Conservation (phyloP, 345 rosid genomes). For the Boechera divaricarpa region DNA sequence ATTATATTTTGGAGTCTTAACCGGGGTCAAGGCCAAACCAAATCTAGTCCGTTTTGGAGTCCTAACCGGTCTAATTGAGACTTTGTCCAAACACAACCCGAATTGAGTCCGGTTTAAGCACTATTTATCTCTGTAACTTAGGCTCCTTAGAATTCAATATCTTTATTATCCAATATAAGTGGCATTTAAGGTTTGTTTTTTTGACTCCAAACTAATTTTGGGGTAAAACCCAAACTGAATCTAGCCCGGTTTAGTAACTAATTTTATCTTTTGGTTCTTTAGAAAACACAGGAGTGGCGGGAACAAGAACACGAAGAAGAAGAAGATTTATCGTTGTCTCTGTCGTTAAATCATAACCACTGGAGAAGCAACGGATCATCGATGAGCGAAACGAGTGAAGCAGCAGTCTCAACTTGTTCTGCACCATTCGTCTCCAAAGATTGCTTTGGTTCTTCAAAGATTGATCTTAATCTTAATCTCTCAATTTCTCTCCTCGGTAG, state of each 20-base stretch:
- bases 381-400: conserved; percentile 73
- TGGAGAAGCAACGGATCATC: conserved; percentile 60
- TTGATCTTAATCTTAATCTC: conserved; percentile 61
- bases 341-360: conserved; percentile 54
- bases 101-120: background rate
- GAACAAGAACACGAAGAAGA: conserved; percentile 29
- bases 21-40: background rate
- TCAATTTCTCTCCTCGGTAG: conserved; percentile 79
- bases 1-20: too few relatives aligned
- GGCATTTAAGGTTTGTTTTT: background rate
- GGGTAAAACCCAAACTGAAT: background rate
- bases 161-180: background rate
- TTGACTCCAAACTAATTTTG: too few relatives aligned
- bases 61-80: background rate
- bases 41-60: background rate
- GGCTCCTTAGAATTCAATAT: too few relatives aligned
- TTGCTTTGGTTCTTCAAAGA: conserved; percentile 49
- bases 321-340: conserved; percentile 58
- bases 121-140: background rate
- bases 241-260: conserved; percentile 21
- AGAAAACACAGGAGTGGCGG: conserved; percentile 47
- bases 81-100: background rate
- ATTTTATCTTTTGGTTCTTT: background rate
- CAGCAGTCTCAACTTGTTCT: conserved; percentile 59
- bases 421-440: conserved; percentile 49